A percentile compares a stretch with the other conserved stretches of the same genome.
Conservation (phyloP, 768 basidiomycete species). For the Mycena filopes region DNA sequence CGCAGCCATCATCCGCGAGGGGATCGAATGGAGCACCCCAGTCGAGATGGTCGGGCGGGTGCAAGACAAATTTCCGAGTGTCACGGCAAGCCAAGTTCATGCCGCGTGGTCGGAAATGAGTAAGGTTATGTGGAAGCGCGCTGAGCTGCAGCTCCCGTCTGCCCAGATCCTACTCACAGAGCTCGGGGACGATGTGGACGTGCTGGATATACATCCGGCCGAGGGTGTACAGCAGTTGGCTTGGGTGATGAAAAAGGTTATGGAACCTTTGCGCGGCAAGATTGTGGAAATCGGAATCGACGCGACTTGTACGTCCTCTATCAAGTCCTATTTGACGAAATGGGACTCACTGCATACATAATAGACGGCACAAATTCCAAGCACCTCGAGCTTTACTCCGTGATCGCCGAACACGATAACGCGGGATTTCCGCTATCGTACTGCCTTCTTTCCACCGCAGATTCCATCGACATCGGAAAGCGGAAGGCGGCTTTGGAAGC, state of each 20-base stretch:
- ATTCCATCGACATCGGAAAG: slow-evolving; percentile 34
- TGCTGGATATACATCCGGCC: slow-evolving; percentile 5
- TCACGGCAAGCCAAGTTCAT: slow-evolving; percentile 29
- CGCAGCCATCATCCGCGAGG: slow-evolving; percentile 6
- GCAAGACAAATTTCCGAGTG: slow-evolving; percentile 38
- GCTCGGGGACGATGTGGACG: slow-evolving; percentile 29
- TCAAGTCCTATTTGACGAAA: neutral
- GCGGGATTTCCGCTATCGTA: slow-evolving; percentile 39
- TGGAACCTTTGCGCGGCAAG: slow-evolving; percentile 31
- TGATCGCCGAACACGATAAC: slow-evolving; percentile 38
- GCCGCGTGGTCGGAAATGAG: slow-evolving; percentile 29
- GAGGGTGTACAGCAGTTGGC: slow-evolving; percentile 11
- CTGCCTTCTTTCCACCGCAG: slow-evolving; percentile 37
- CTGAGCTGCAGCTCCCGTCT: slow-evolving; percentile 25
- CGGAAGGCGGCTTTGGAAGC: slow-evolving; percentile 27
- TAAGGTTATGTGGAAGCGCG: slow-evolving; percentile 33
- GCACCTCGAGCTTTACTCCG: slow-evolving; percentile 40
- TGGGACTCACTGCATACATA: neutral
- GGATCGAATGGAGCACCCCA: slow-evolving; percentile 2
- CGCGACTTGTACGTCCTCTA: slow-evolving; percentile 24
- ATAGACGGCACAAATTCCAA: slow-evolving; percentile 35
- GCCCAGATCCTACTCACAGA: slow-evolving; percentile 30
- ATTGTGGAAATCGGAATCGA: slow-evolving; percentile 37
- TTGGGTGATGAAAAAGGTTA: slow-evolving; percentile 32
- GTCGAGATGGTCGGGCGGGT: slow-evolving; percentile 37